Conservation (phyloP, 441 rosid species). For the Erysimum cheiri region DNA sequence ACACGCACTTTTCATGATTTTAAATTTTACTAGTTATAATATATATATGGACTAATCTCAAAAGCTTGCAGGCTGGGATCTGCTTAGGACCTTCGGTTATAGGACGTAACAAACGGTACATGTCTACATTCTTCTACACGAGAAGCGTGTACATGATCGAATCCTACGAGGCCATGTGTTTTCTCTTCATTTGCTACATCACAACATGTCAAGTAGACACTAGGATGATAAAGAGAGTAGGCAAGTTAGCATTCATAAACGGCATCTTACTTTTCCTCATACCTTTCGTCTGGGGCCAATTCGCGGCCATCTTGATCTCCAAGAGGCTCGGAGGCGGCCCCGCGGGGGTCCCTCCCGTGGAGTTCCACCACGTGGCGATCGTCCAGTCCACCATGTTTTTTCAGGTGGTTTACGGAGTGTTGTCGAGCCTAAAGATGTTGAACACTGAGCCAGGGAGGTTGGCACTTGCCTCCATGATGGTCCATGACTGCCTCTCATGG, state of each 20-base stretch:
- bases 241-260: constrained; percentile 50
- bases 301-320: constrained; percentile 26
- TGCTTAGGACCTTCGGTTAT: constrained; percentile 55
- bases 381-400: constrained; percentile 50
- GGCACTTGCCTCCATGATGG: constrained; percentile 56
- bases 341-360: neutral
- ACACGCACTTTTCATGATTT: neutral
- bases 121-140: constrained; percentile 35
- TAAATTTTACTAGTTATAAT: too few species aligned
- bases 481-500: constrained; percentile 46
- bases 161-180: constrained; percentile 47
- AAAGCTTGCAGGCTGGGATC: constrained; percentile 52
- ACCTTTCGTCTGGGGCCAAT: constrained; percentile 37
- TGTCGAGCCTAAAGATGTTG: constrained; percentile 53
- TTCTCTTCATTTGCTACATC: constrained; percentile 50
- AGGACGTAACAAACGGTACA: constrained; percentile 37
- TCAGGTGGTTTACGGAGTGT: constrained; percentile 45
- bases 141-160: constrained; percentile 37
- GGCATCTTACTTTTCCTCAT: constrained; percentile 50
- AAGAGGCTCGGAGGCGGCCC: constrained; percentile 10
- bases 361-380: constrained; percentile 32
- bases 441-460: constrained; percentile 63
- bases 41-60: neutral
- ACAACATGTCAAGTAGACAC: constrained; percentile 48
- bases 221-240: constrained; percentile 45